A percentile compares a stretch with the other conserved stretches of the same genome.
Evolutionary conservation across 352 stramenopile species (phyloP).

Genomic region (Pythium monospermum): DNA sequence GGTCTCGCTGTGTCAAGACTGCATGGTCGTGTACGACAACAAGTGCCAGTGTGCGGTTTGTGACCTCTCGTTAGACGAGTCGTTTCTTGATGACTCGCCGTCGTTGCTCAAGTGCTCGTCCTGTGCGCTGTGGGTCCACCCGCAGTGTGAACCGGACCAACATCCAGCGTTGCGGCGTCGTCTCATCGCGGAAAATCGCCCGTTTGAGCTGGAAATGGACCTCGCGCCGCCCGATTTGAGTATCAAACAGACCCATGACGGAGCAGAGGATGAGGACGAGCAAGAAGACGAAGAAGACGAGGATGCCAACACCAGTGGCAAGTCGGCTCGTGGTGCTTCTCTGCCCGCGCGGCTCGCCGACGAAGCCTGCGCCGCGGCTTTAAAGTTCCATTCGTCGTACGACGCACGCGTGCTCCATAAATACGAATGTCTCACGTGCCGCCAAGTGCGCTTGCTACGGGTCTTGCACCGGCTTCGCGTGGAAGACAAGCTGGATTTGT

Average conservation of each 20-base stretch:
- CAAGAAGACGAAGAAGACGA: neutral
- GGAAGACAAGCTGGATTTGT: constrained; percentile 88
- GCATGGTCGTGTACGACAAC: constrained; percentile 53
- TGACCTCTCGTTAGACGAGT: constrained; percentile 40
- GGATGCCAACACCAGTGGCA: constrained; percentile 11
- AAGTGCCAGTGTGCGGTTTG: constrained; percentile 79
- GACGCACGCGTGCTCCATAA: constrained; percentile 68
- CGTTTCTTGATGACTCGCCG: constrained; percentile 36
- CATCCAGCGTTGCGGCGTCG: constrained; percentile 50
- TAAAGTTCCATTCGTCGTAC: constrained; percentile 64
- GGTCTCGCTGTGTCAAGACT: constrained; percentile 58
- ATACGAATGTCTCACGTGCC: constrained; percentile 82
- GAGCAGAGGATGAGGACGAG: constrained; percentile 14
- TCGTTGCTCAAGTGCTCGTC: constrained; percentile 64
- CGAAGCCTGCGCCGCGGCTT: constrained; percentile 48
- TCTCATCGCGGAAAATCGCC: neutral
- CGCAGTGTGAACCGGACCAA: constrained; percentile 69
- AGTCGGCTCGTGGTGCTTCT: too few relatives aligned
- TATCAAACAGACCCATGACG: constrained; percentile 6
- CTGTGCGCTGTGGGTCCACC: constrained; percentile 79
- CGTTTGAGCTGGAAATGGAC: constrained; percentile 54
- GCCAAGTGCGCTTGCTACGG: constrained; percentile 68
- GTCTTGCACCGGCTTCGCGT: constrained; percentile 49
- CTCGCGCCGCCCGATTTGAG: constrained; percentile 25
- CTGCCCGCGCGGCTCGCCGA: constrained; percentile 50